A percentile compares a stretch with the other conserved stretches of the same genome.
Evolutionary conservation across 2,329 filamentous ascomycete species (phyloP).

Genomic region (Sclerotinia spermophila): DNA sequence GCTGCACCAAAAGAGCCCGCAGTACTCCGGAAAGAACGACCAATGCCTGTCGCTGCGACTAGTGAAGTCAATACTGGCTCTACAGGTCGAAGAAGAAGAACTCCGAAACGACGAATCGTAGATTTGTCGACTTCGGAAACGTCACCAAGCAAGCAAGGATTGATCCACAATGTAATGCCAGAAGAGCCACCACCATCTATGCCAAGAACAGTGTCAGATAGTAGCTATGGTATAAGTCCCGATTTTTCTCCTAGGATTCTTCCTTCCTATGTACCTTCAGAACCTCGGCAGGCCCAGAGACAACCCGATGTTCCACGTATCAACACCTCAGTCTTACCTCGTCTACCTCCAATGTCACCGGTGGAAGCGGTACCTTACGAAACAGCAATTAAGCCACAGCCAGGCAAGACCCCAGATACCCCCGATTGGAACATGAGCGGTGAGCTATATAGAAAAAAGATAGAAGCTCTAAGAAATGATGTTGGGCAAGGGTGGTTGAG

Average conservation of each 20-base stretch:
- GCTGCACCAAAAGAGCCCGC: slow-evolving; percentile 47
- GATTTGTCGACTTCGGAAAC: slow-evolving; percentile 52
- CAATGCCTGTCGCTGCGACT: slow-evolving; percentile 48
- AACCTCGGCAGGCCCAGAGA: slow-evolving; percentile 30
- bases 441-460: slow-evolving; percentile 80
- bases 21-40: slow-evolving; percentile 57
- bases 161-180: slow-evolving; percentile 26
- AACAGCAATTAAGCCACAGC: slow-evolving; percentile 25
- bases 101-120: slow-evolving; percentile 60
- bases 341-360: slow-evolving; percentile 31
- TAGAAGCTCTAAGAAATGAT: slow-evolving; percentile 80
- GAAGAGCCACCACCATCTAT: slow-evolving; percentile 26
- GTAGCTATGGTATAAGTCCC: slow-evolving; percentile 35
- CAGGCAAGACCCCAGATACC: slow-evolving; percentile 30
- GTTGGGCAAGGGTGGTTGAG: slow-evolving; percentile 86
- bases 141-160: slow-evolving; percentile 30
- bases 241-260: slow-evolving; percentile 33
- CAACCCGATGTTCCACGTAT: slow-evolving; percentile 32
- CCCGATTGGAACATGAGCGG: slow-evolving; percentile 65
- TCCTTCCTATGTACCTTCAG: slow-evolving; percentile 34
- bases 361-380: slow-evolving; percentile 32
- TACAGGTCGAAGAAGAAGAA: slow-evolving; percentile 54
- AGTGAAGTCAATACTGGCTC: slow-evolving; percentile 58
- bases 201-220: slow-evolving; percentile 25
- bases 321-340: slow-evolving; percentile 32